These are phyloP conservation scores for Oryza australiensis DNA, from an alignment of 176 grass and related monocot species.

Conservation along the genomic window DNA sequence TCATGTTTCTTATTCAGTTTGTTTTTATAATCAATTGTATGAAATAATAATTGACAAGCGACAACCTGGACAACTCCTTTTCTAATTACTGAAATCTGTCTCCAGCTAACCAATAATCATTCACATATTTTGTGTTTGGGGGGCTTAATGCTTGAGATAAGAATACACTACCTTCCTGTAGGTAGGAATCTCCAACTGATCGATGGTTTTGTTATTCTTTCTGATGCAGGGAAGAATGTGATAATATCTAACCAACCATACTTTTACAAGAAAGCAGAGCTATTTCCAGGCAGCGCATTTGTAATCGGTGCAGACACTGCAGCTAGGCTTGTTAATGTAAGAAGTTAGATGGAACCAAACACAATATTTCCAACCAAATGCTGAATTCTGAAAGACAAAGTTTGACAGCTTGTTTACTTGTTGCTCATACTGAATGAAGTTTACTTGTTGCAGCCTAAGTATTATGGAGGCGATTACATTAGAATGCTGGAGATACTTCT, in stretches of 20 bases:
- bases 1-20: slow-evolving; percentile 2
- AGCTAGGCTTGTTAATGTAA: slow-evolving; percentile 93
- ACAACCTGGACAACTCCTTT: not conserved
- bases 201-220: slow-evolving; percentile 32
- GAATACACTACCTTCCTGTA: not conserved
- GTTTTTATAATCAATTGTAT: not conserved
- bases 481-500: slow-evolving; percentile 90
- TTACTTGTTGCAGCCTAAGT: slow-evolving; percentile 70
- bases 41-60: slow-evolving; percentile 17
- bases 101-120: slow-evolving; percentile 6
- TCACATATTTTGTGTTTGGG: not conserved
- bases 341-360: slow-evolving; percentile 20
- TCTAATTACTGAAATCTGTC: not conserved
- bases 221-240: slow-evolving; percentile 79
- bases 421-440: slow-evolving; percentile 38
- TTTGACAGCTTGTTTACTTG: slow-evolving; percentile 23
- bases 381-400: not conserved
- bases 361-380: not conserved
- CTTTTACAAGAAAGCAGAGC: slow-evolving; percentile 96
- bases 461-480: slow-evolving; percentile 75
- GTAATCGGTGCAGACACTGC: slow-evolving; percentile 92
- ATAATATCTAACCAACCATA: slow-evolving; percentile 94
- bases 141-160: not conserved
- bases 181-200: not conserved
- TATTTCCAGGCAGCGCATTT: slow-evolving; percentile 87